These are phyloP conservation scores for Lactarius pseudohatsudake DNA, from an alignment of 768 basidiomycete species.

Conservation along the genomic window DNA sequence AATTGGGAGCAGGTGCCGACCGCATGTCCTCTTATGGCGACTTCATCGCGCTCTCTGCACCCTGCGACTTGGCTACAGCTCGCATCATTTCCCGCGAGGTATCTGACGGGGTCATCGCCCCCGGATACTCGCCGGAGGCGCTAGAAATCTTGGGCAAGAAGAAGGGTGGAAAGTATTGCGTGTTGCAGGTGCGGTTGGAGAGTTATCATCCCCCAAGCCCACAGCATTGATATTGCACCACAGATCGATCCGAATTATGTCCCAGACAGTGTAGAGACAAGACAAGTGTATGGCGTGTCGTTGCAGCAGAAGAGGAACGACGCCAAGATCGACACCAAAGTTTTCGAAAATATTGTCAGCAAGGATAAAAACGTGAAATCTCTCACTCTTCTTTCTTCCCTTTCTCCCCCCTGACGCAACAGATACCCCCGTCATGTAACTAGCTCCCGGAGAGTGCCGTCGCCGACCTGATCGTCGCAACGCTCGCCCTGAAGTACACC, in stretches of 20 bases:
- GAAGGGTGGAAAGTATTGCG: conserved; percentile 98
- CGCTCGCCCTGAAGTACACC: conserved; percentile 96
- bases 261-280: conserved; percentile 82
- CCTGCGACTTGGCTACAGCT: conserved; percentile 92
- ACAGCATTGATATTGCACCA: neutral
- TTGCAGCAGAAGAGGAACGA: conserved; percentile 92
- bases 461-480: conserved; percentile 94
- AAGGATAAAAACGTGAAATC: conserved; percentile 75
- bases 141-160: conserved; percentile 91
- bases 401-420: neutral
- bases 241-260: conserved; percentile 88
- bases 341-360: conserved; percentile 89
- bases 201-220: neutral
- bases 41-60: conserved; percentile 92
- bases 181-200: conserved; percentile 67
- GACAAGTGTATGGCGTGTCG: conserved; percentile 91
- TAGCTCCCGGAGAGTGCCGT: conserved; percentile 76
- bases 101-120: conserved; percentile 97
- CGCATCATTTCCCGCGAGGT: conserved; percentile 98
- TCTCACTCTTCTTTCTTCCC: neutral
- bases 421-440: neutral
- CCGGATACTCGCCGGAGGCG: conserved; percentile 85
- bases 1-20: conserved; percentile 68
- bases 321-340: conserved; percentile 72
- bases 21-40: conserved; percentile 99